Percentiles rank a stretch among this genome's conserved stretches.
phyloP scores from a whole-genome alignment of 345 rosid genomes.

The Eutrema heterophyllum region DNA sequence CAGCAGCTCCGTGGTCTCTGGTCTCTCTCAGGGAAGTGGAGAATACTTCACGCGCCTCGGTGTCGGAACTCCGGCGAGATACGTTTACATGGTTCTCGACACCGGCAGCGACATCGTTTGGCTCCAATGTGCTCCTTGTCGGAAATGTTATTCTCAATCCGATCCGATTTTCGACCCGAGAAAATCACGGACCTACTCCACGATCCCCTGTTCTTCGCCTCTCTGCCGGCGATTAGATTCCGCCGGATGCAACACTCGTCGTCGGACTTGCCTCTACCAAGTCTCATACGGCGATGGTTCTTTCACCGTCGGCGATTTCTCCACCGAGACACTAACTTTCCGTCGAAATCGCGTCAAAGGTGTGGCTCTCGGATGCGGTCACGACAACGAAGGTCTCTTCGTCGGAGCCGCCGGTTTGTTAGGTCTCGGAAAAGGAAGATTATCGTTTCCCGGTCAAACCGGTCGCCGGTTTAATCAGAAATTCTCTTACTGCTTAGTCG shows the following conservation, averaged over 20 bases:
- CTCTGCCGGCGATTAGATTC: constrained; percentile 60
- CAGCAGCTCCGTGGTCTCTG: constrained; percentile 77
- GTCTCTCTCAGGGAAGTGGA: constrained; percentile 91
- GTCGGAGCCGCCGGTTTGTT: constrained; percentile 90
- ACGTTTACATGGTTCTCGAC: constrained; percentile 79
- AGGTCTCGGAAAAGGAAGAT: constrained; percentile 81
- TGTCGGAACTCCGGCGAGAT: constrained; percentile 85
- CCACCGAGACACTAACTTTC: constrained; percentile 85
- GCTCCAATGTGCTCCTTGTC: constrained; percentile 94
- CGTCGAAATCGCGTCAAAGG: constrained; percentile 53
- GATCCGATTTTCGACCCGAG: constrained; percentile 86
- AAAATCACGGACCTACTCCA: constrained; percentile 59
- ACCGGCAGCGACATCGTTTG: constrained; percentile 95
- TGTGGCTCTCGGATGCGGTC: constrained; percentile 89
- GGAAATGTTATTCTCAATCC: constrained; percentile 72
- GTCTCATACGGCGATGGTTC: constrained; percentile 96
- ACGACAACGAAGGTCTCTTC: constrained; percentile 88
- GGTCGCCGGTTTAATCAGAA: constrained; percentile 72
- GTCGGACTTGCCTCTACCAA: constrained; percentile 65
- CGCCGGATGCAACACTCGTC: constrained; percentile 47
- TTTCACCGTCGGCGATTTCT: constrained; percentile 78
- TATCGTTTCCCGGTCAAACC: constrained; percentile 81
- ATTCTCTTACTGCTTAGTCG: constrained; percentile 87
- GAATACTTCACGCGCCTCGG: constrained; percentile 97
- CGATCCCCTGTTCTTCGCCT: constrained; percentile 56